Percentiles rank a stretch among this genome's conserved stretches.
phyloP scores from a whole-genome alignment of 768 basidiomycete genomes.

The Epithele typhae region DNA sequence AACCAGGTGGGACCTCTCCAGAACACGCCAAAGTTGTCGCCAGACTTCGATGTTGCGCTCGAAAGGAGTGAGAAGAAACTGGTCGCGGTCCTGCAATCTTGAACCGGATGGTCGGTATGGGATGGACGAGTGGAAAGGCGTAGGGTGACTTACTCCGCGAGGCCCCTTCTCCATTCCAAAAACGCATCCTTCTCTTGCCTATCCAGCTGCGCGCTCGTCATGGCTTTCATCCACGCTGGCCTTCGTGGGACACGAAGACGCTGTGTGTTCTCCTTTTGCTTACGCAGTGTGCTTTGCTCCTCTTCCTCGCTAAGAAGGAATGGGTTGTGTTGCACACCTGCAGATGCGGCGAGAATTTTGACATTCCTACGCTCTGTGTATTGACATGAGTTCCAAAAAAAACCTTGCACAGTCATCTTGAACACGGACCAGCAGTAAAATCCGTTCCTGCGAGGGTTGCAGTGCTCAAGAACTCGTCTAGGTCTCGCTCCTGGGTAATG shows the following conservation, averaged over 20 bases:
- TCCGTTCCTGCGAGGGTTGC: conserved; percentile 94
- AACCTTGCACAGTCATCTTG: background rate
- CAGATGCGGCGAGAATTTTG: conserved; percentile 66
- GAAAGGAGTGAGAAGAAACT: conserved; percentile 90
- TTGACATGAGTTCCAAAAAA: too few species aligned
- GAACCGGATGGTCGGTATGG: background rate
- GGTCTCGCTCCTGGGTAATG: conserved; percentile 91
- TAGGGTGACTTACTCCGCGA: conserved; percentile 71
- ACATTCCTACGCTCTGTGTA: conserved; percentile 77
- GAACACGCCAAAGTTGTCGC: conserved; percentile 96
- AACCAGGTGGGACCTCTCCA: conserved; percentile 91
- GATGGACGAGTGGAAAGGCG: conserved; percentile 2
- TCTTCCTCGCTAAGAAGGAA: conserved; percentile 81
- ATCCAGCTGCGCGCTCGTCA: conserved; percentile 77
- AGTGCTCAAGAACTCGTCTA: conserved; percentile 94
- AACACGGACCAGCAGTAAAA: conserved; percentile 79
- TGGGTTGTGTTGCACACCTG: conserved; percentile 64
- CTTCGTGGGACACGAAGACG: conserved; percentile 84
- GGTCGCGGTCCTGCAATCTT: conserved; percentile 84
- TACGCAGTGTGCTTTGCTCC: conserved; percentile 67
- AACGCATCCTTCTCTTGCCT: conserved; percentile 87
- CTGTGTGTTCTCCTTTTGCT: conserved; percentile 69
- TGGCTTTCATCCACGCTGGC: conserved; percentile 83
- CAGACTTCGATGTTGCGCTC: conserved; percentile 98
- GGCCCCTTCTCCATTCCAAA: conserved; percentile 86